Conservation (phyloP, 2,329 filamentous ascomycete species). For the Fusarium solani-melongenae region DNA sequence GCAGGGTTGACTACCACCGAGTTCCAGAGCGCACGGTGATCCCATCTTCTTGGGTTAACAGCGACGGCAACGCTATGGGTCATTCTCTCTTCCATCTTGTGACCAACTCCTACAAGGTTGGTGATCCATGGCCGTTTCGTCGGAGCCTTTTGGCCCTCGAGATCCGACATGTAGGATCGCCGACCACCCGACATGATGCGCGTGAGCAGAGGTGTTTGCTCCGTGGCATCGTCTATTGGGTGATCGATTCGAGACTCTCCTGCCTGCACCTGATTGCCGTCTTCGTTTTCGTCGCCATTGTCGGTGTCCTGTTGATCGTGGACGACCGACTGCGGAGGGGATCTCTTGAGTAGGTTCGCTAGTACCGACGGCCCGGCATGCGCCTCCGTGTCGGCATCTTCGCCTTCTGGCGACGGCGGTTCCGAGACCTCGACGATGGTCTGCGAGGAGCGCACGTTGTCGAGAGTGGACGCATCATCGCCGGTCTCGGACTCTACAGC, state of each 20-base stretch:
- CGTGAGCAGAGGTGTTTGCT: conserved; percentile 61
- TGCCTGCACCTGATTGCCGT: conserved; percentile 15
- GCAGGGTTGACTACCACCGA: conserved; percentile 73
- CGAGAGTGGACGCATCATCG: conserved; percentile 36
- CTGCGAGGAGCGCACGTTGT: conserved; percentile 51
- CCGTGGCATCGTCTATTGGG: conserved; percentile 45
- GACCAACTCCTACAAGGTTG: conserved; percentile 45
- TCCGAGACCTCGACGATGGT: conserved; percentile 73
- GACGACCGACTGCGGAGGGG: conserved; percentile 55
- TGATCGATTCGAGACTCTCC: conserved; percentile 18
- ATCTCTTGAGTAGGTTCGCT: conserved; percentile 61
- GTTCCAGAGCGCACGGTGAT: conserved; percentile 72
- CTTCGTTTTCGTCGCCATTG: conserved; percentile 10
- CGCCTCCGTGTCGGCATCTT: conserved; percentile 27
- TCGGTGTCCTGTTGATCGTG: conserved; percentile 25
- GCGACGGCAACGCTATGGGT: conserved; percentile 49
- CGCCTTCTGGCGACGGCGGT: conserved; percentile 43
- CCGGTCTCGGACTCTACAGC: conserved; percentile 37
- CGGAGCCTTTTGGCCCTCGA: conserved; percentile 63
- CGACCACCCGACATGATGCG: conserved; percentile 46
- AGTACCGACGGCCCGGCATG: conserved; percentile 55
- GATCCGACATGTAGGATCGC: conserved; percentile 51
- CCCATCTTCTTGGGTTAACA: conserved; percentile 77
- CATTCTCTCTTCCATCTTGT: conserved; percentile 48
- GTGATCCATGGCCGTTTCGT: conserved; percentile 49